phyloP scores from a whole-genome alignment of 805 yeast species.

The Tetrapisispora iriomotensis region DNA sequence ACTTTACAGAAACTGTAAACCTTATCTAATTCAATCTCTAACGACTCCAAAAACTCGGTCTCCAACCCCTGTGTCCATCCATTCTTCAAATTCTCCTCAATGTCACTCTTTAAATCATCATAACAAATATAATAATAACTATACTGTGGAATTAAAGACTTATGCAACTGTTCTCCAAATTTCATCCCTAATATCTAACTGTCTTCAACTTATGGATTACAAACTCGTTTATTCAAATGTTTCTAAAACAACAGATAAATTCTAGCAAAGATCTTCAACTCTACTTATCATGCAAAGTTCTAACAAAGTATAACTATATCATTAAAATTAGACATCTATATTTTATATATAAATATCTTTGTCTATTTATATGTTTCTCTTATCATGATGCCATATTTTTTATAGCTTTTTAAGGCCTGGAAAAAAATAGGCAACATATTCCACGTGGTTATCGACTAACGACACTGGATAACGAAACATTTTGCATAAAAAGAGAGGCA shows the following conservation, averaged over 20 bases:
- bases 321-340: too few species aligned
- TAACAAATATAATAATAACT: conserved; percentile 84
- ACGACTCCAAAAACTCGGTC: conserved; percentile 61
- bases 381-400: too few species aligned
- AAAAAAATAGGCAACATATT: too few species aligned
- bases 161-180: conserved; percentile 88
- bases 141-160: conserved; percentile 83
- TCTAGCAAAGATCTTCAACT: neutral
- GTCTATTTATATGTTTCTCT: too few species aligned
- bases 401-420: too few species aligned
- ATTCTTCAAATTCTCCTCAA: conserved; percentile 54
- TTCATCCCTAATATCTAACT: conserved; percentile 46
- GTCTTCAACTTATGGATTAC: neutral
- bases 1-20: conserved; percentile 86
- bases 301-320: too few species aligned
- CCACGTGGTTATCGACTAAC: too few species aligned
- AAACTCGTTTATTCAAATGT: neutral
- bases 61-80: conserved; percentile 77
- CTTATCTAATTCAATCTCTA: conserved; percentile 84
- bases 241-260: neutral
- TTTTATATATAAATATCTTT: too few species aligned
- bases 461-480: too few species aligned
- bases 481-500: too few species aligned
- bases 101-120: conserved; percentile 77
- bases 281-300: too few species aligned